These are phyloP conservation scores for Eucalyptus tenuipes DNA, from an alignment of 345 rosid species.

Conservation along the genomic window DNA sequence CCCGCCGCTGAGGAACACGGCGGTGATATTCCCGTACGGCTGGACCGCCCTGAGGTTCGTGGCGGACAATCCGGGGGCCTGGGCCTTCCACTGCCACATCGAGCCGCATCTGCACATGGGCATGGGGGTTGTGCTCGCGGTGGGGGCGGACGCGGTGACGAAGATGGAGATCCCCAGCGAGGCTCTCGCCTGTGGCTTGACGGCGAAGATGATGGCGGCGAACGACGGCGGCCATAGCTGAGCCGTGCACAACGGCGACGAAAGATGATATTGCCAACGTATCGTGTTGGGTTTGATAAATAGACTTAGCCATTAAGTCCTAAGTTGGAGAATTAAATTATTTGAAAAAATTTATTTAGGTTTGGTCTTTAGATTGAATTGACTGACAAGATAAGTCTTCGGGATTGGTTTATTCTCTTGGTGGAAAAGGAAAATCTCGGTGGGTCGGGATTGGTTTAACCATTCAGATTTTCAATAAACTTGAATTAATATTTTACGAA, in stretches of 20 bases:
- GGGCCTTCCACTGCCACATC: conserved; percentile 98
- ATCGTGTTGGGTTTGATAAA: not conserved
- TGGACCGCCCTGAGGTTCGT: conserved; percentile 86
- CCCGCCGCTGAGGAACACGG: conserved; percentile 72
- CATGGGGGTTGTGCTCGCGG: conserved; percentile 81
- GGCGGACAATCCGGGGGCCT: conserved; percentile 85
- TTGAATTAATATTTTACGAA: too few species aligned
- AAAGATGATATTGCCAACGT: not conserved
- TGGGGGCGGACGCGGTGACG: conserved; percentile 28
- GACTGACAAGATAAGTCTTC: not conserved
- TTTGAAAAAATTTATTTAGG: not conserved
- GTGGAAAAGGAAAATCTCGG: not conserved
- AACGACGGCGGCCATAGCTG: not conserved
- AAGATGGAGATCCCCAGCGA: conserved; percentile 30
- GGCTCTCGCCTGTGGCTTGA: conserved; percentile 47
- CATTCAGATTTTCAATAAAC: too few species aligned
- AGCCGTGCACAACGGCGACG: not conserved
- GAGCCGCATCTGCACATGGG: conserved; percentile 95
- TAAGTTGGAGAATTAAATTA: not conserved
- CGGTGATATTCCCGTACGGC: conserved; percentile 57
- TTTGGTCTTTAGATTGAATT: not conserved
- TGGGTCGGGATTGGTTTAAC: not conserved
- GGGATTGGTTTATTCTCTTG: not conserved
- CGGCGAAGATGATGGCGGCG: conserved; percentile 5
- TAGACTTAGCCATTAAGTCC: not conserved